Conservation (phyloP, 768 basidiomycete genomes). For the Agaricus bisporus region DNA sequence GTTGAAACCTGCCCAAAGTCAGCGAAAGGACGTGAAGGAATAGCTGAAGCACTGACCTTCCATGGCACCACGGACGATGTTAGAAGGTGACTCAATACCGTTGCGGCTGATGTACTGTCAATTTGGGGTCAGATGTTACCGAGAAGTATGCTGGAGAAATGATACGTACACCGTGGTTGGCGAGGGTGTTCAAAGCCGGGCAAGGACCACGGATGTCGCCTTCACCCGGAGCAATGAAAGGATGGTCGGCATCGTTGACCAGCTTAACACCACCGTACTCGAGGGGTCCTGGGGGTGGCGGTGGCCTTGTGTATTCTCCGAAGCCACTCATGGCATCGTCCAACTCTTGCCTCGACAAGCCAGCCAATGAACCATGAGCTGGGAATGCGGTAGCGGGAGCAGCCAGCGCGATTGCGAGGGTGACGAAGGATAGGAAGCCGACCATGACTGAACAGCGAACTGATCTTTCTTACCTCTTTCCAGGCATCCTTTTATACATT, state of each 20-base stretch:
- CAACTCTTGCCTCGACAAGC: conserved; percentile 15
- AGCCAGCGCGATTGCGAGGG: neutral
- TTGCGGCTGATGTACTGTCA: conserved; percentile 9
- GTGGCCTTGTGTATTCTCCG: neutral
- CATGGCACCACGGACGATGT: conserved; percentile 10
- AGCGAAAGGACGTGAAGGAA: no score
- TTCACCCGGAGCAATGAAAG: conserved; percentile 10
- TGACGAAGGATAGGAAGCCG: neutral
- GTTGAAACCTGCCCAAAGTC: conserved; percentile 12
- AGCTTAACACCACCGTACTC: conserved; percentile 8
- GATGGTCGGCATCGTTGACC: conserved; percentile 11
- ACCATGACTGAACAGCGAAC: neutral
- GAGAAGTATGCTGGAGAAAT: neutral
- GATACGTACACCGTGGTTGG: conserved; percentile 15
- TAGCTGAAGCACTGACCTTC: conserved; percentile 4
- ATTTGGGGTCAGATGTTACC: neutral
- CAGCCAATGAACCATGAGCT: conserved; percentile 18
- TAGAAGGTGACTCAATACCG: conserved; percentile 10
- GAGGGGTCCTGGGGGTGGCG: neutral
- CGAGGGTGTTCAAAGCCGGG: conserved; percentile 15
- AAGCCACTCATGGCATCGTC: neutral
- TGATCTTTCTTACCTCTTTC: no score
- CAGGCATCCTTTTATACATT: no score
- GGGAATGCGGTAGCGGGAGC: conserved; percentile 13
- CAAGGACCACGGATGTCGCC: conserved; percentile 14